Conservation (phyloP, 1,139 yeast genomes). For the Eremothecium sinecaudum region DNA sequence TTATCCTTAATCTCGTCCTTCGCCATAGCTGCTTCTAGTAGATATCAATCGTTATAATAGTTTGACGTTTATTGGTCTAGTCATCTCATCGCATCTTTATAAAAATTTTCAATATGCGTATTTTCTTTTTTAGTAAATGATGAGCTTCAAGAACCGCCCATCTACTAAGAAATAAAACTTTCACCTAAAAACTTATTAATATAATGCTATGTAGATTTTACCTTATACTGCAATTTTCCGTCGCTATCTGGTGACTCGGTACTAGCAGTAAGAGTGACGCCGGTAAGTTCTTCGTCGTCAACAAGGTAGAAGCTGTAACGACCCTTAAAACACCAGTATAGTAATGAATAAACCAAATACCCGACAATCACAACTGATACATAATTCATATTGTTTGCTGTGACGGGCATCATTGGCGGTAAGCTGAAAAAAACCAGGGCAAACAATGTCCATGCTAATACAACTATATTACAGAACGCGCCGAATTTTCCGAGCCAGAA, state of each 20-base stretch:
- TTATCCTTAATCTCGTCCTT: slow-evolving; percentile 40
- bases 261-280: background rate
- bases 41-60: slow-evolving; percentile 26
- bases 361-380: slow-evolving; percentile 57
- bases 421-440: slow-evolving; percentile 57
- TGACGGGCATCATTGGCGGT: slow-evolving; percentile 58
- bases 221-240: too few relatives aligned
- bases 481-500: slow-evolving; percentile 62
- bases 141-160: too few relatives aligned
- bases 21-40: slow-evolving; percentile 27
- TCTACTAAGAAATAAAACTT: too few relatives aligned
- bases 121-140: background rate
- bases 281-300: slow-evolving; percentile 14
- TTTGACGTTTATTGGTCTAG: too few relatives aligned
- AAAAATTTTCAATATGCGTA: slow-evolving; percentile 4
- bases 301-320: slow-evolving; percentile 30
- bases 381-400: slow-evolving; percentile 57
- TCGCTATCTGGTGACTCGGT: slow-evolving; percentile 2
- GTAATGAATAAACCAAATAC: slow-evolving; percentile 43
- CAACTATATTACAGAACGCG: slow-evolving; percentile 43
- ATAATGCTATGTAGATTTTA: too few relatives aligned
- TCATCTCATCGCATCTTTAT: slow-evolving; percentile 4
- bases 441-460: slow-evolving; percentile 51
- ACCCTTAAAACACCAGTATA: slow-evolving; percentile 46
- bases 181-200: too few relatives aligned